Evolutionary conservation across 148 eudicot species (phyloP).

Genomic region (Camellia lanceoleosa): DNA sequence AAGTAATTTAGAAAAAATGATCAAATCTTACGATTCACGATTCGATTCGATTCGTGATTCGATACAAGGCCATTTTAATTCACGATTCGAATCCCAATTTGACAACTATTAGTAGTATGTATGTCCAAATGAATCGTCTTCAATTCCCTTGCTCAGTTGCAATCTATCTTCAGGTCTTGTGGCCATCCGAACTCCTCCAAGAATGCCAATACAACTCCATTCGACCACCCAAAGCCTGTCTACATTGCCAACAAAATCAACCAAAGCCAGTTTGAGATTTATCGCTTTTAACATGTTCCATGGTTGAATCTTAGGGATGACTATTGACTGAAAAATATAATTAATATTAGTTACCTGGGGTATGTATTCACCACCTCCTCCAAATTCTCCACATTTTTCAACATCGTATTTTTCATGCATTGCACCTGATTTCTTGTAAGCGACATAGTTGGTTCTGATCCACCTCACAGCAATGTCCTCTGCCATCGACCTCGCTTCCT

Average conservation of each 20-base stretch:
- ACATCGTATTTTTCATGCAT: slow-evolving; percentile 92
- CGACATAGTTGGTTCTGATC: slow-evolving; percentile 77
- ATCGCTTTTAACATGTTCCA: not conserved
- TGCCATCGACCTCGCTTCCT: slow-evolving; percentile 57
- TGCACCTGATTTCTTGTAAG: slow-evolving; percentile 64
- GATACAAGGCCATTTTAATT: no score
- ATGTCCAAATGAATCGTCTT: not conserved
- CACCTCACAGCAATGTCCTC: slow-evolving; percentile 69
- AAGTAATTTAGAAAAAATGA: no score
- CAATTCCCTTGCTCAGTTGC: slow-evolving; percentile 28
- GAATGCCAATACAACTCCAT: slow-evolving; percentile 79
- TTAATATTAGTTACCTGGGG: slow-evolving; percentile 60
- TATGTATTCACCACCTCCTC: slow-evolving; percentile 89
- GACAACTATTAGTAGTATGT: no score
- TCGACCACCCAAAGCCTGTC: slow-evolving; percentile 97
- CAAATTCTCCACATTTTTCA: slow-evolving; percentile 69
- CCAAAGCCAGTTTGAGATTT: not conserved
- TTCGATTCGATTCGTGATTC: no score
- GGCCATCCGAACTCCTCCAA: slow-evolving; percentile 98
- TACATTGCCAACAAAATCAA: slow-evolving; percentile 21
- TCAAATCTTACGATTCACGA: no score
- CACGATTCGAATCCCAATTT: no score
- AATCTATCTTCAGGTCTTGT: slow-evolving; percentile 42
- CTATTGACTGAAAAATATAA: not conserved
- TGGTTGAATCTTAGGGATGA: not conserved